phyloP scores from a whole-genome alignment of 2,329 filamentous ascomycete species.

The Stachybotrys chartarum region DNA sequence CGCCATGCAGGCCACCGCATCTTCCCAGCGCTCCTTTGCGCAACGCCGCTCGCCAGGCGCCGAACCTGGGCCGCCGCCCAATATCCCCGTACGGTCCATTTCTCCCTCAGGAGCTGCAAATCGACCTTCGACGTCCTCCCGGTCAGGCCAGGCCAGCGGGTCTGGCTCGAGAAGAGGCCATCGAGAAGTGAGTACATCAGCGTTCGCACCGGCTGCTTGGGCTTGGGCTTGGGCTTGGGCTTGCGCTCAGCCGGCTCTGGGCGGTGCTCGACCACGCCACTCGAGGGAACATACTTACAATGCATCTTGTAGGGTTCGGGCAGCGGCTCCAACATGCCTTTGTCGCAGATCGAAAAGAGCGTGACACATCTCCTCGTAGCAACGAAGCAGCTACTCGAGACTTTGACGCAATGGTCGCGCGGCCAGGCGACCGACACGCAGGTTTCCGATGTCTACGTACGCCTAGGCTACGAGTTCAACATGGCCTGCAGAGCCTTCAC shows the following conservation, averaged over 20 bases:
- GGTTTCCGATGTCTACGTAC: slow-evolving; percentile 96
- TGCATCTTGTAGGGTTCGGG: slow-evolving; percentile 36
- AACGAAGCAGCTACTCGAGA: slow-evolving; percentile 96
- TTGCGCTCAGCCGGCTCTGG: neutral
- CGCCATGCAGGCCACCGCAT: slow-evolving; percentile 43
- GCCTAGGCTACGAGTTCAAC: slow-evolving; percentile 97
- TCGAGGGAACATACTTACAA: neutral
- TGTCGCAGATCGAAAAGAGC: slow-evolving; percentile 98
- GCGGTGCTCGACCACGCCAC: no score
- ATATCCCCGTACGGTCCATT: slow-evolving; percentile 48
- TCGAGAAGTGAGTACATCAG: slow-evolving; percentile 23
- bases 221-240: neutral
- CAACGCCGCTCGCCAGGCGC: slow-evolving; percentile 58
- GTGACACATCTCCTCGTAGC: slow-evolving; percentile 96
- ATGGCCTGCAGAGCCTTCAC: slow-evolving; percentile 96
- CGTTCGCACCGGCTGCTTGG: neutral
- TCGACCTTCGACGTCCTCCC: slow-evolving; percentile 58
- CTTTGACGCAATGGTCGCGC: slow-evolving; percentile 94
- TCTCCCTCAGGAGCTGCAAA: slow-evolving; percentile 56
- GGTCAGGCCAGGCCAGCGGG: slow-evolving; percentile 40
- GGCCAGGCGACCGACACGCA: slow-evolving; percentile 86
- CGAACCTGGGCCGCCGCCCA: slow-evolving; percentile 51
- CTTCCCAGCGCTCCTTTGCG: slow-evolving; percentile 42
- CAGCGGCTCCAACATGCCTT: slow-evolving; percentile 58
- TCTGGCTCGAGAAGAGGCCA: slow-evolving; percentile 19